A percentile compares a stretch with the other conserved stretches of the same genome.
Evolutionary conservation across 2,329 filamentous ascomycete species (phyloP).

Genomic region (Myriosclerotinia scirpicola): DNA sequence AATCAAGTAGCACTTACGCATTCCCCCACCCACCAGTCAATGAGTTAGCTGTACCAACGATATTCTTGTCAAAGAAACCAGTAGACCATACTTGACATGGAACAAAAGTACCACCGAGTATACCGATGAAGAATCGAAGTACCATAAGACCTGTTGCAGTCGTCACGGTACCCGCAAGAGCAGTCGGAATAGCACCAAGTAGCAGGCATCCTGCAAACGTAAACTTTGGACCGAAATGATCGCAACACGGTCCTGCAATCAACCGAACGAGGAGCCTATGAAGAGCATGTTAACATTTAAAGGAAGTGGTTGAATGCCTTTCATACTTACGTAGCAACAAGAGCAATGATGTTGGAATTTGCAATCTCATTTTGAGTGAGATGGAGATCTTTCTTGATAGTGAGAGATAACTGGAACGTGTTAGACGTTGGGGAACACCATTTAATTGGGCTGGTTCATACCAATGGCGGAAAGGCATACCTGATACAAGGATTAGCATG

Average conservation of each 20-base stretch:
- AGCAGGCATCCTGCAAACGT: slow-evolving; percentile 80
- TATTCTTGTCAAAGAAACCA: slow-evolving; percentile 88
- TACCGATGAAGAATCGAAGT: slow-evolving; percentile 77
- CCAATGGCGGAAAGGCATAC: slow-evolving; percentile 80
- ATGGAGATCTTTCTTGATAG: slow-evolving; percentile 76
- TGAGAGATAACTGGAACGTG: slow-evolving; percentile 46
- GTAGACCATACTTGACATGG: slow-evolving; percentile 93
- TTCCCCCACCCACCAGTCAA: slow-evolving; percentile 84
- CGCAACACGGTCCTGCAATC: slow-evolving; percentile 79
- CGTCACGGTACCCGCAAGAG: slow-evolving; percentile 74
- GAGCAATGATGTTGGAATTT: slow-evolving; percentile 88
- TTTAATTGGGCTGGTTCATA: slow-evolving; percentile 7
- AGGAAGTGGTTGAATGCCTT: neutral
- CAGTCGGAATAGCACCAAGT: slow-evolving; percentile 75
- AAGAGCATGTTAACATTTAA: slow-evolving; percentile 13
- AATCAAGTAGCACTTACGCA: slow-evolving; percentile 43
- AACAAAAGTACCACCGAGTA: slow-evolving; percentile 76
- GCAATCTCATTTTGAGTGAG: slow-evolving; percentile 70
- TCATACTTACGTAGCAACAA: slow-evolving; percentile 58
- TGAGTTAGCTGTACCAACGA: slow-evolving; percentile 86
- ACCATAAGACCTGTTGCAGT: slow-evolving; percentile 66
- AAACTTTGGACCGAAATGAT: slow-evolving; percentile 75
- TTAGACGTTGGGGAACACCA: slow-evolving; percentile 43
- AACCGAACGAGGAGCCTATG: slow-evolving; percentile 66
- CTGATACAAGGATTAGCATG: slow-evolving; percentile 38